Conservation (phyloP, 1,139 yeast species). For the Taphrina populina region DNA sequence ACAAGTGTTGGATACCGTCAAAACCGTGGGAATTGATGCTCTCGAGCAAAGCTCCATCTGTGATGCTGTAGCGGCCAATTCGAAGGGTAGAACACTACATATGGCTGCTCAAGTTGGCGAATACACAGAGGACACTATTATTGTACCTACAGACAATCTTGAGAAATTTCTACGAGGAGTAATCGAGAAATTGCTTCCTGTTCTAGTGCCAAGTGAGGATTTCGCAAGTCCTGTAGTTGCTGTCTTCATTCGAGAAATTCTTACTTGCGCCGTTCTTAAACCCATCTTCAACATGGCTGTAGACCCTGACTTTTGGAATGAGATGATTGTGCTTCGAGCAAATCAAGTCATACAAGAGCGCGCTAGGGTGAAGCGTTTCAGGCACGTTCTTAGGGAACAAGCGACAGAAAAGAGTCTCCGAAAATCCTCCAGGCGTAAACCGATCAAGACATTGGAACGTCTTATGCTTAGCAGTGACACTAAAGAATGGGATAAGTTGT, state of each 20-base stretch:
- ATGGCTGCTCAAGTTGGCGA: slow-evolving; percentile 56
- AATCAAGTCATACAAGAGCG: slow-evolving; percentile 71
- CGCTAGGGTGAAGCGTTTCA: slow-evolving; percentile 68
- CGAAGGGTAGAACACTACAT: slow-evolving; percentile 59
- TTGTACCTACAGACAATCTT: slow-evolving; percentile 46
- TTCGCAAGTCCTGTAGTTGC: slow-evolving; percentile 53
- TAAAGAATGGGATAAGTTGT: slow-evolving; percentile 23
- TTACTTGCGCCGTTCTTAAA: slow-evolving; percentile 57
- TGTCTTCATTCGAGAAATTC: slow-evolving; percentile 61
- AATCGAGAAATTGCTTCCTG: slow-evolving; percentile 53
- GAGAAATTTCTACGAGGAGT: slow-evolving; percentile 55
- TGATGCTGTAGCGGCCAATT: slow-evolving; percentile 60
- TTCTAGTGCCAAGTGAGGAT: slow-evolving; percentile 55
- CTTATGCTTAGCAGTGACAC: slow-evolving; percentile 49
- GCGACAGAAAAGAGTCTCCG: slow-evolving; percentile 36
- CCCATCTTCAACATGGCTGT: slow-evolving; percentile 60
- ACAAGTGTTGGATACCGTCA: slow-evolving; percentile 40
- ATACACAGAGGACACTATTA: slow-evolving; percentile 46
- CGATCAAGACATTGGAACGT: slow-evolving; percentile 55
- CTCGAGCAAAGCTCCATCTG: slow-evolving; percentile 13
- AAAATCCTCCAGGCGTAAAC: slow-evolving; percentile 37
- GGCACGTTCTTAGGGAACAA: slow-evolving; percentile 64
- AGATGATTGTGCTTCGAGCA: slow-evolving; percentile 58
- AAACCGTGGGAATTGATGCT: slow-evolving; percentile 55
- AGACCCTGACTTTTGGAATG: slow-evolving; percentile 78